Percentiles rank a stretch among this genome's conserved stretches.
phyloP scores from a whole-genome alignment of 2,329 filamentous ascomycete species.

The Penicillium frequentans region DNA sequence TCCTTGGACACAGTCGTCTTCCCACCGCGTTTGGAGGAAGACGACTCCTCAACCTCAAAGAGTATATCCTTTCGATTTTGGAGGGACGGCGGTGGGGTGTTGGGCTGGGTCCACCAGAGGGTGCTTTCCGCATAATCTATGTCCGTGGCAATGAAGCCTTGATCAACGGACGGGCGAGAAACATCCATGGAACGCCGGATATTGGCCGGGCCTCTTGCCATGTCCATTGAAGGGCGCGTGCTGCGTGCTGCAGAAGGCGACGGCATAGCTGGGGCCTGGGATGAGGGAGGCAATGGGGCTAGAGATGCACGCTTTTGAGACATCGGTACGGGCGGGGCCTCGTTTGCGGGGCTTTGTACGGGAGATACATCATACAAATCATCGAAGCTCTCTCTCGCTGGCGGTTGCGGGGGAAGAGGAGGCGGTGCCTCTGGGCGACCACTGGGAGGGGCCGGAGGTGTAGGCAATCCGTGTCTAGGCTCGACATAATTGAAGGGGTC shows the following conservation, averaged over 20 bases:
- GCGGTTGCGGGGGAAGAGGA: conserved; percentile 27
- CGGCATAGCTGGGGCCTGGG: conserved; percentile 36
- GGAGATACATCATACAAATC: conserved; percentile 50
- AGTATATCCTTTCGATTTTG: conserved; percentile 81
- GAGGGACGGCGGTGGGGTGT: conserved; percentile 75
- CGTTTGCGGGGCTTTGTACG: conserved; percentile 33
- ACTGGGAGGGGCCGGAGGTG: conserved; percentile 16
- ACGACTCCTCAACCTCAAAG: conserved; percentile 77
- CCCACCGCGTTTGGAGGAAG: conserved; percentile 66
- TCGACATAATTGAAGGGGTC: conserved; percentile 54
- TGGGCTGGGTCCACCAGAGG: conserved; percentile 85
- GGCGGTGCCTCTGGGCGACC: conserved; percentile 28
- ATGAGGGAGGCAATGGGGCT: conserved; percentile 49
- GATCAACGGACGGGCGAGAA: conserved; percentile 70
- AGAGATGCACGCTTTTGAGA: conserved; percentile 43
- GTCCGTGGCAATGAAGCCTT: conserved; percentile 83
- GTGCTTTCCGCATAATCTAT: conserved; percentile 73
- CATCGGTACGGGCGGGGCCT: conserved; percentile 31
- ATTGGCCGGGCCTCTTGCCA: conserved; percentile 53
- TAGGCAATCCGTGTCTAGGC: conserved; percentile 33
- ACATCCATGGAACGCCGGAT: conserved; percentile 71
- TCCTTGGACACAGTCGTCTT: conserved; percentile 74
- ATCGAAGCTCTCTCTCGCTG: conserved; percentile 40
- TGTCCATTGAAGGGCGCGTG: conserved; percentile 64
- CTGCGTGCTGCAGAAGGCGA: conserved; percentile 47